phyloP scores from a whole-genome alignment of 192 early-diverging fungal species.

The Allomyces javanicus region DNA sequence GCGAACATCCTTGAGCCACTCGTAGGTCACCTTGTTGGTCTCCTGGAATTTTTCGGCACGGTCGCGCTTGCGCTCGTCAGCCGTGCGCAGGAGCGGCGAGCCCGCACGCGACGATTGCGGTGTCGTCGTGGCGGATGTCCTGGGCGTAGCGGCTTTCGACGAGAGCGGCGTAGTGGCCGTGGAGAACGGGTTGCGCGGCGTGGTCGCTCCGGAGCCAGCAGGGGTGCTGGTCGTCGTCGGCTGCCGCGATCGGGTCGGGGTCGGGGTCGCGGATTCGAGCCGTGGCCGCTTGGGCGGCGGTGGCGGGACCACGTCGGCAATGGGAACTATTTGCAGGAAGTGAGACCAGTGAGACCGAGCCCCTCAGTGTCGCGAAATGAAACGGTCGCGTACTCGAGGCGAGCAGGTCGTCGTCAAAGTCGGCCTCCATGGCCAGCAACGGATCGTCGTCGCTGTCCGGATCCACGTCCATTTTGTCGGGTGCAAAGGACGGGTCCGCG shows the following conservation, averaged over 20 bases:
- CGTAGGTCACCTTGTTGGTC: constrained; percentile 63
- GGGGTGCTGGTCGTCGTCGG: constrained; percentile 9
- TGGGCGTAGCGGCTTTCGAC: not conserved
- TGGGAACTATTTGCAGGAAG: too few species aligned
- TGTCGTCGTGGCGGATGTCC: not conserved
- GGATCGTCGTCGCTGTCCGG: too few species aligned
- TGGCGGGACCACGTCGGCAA: not conserved
- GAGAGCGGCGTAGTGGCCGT: not conserved
- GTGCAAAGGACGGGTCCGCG: too few species aligned
- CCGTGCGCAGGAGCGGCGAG: constrained; percentile 1
- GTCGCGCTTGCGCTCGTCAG: constrained; percentile 18
- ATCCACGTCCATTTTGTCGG: too few species aligned
- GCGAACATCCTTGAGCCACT: constrained; percentile 63
- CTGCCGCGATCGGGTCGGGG: constrained; percentile 4
- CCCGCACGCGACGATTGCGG: not conserved
- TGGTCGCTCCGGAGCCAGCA: constrained; percentile 7
- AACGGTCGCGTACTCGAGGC: too few species aligned
- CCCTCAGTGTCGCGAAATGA: too few species aligned
- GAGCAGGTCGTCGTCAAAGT: too few species aligned
- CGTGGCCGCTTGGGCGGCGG: not conserved
- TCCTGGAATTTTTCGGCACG: constrained; percentile 58
- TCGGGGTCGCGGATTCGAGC: constrained; percentile 5
- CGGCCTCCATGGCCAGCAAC: too few species aligned
- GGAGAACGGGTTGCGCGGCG: not conserved
- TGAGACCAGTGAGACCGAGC: too few species aligned